Base-by-base conservation (phyloP, 2,329 filamentous ascomycete species). In the Verticillium nonalfalfae region DNA sequence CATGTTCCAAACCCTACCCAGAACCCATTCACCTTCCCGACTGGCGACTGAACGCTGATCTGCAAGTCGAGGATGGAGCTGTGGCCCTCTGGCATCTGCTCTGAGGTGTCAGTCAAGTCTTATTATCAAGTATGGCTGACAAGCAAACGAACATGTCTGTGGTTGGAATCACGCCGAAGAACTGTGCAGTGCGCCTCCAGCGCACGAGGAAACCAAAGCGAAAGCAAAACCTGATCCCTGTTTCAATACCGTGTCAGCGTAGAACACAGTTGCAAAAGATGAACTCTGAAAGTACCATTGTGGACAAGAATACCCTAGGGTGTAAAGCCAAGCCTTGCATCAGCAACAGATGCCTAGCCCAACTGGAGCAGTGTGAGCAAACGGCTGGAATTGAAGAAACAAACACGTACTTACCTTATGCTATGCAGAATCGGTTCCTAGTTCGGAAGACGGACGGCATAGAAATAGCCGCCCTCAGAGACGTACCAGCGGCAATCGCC, bases 401-500 rank as follows among this genome's bases (percentile, higher is more conserved):
- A 10, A 39, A 57, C 18, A 52, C 18, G 26, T 9, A 26, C 18
- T 26, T 18, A 52, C 45, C 45, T 13, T 11, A 9, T 9, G 18
- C 21, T 11, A 31, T 31, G 26, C 26, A 4, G 26, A 4, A 18
- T 52, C 33, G 18, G 33, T 14, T 26, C 55, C 67, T 68, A 77
- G 65, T 76, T 70, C 45, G 80, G 76, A 57, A 86, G 73, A 59
- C 84, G 79, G 58, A 85, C 79, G 62, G 85, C 85, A 67, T 88
- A 88, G 70, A 88, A 88, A 68, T 80, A 77, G 33, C 85, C 85
- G 60, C 81, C 78, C 58, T 80, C 76, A 62, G 79, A 79, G 60
- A 85, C 76, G 69, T 83, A 88, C 86, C 86, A 89, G 60, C 83
- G 80, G 66, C 78, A 80, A 60, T 80, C 76, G 34, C 79, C 80